Evolutionary conservation across 2,329 filamentous ascomycete species (phyloP).

Genomic region (Rutstroemia sp.): DNA sequence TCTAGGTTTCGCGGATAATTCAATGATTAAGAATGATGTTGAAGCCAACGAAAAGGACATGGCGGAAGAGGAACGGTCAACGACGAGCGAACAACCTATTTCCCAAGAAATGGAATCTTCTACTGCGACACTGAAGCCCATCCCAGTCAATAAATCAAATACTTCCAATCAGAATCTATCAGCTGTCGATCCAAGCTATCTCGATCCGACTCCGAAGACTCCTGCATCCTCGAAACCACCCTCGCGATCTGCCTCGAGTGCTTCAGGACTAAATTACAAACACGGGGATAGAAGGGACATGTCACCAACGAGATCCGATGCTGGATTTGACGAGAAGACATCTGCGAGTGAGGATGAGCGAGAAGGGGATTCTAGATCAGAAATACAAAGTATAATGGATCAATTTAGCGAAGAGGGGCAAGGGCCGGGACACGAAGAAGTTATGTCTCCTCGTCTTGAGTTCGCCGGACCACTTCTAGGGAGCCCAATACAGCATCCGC

Average conservation of each 20-base stretch:
- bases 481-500: slow-evolving; percentile 63
- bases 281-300: slow-evolving; percentile 32
- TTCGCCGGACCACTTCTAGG: slow-evolving; percentile 71
- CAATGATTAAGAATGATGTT: neutral
- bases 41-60: slow-evolving; percentile 1
- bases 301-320: slow-evolving; percentile 49
- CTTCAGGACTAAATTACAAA: slow-evolving; percentile 27
- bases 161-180: slow-evolving; percentile 13
- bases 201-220: slow-evolving; percentile 40
- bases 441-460: slow-evolving; percentile 86
- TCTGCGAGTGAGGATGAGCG: slow-evolving; percentile 54
- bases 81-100: slow-evolving; percentile 6
- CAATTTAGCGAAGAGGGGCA: slow-evolving; percentile 76
- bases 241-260: slow-evolving; percentile 30
- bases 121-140: slow-evolving; percentile 28
- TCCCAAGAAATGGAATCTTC: slow-evolving; percentile 29
- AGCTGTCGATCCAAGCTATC: slow-evolving; percentile 33
- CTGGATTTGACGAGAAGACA: slow-evolving; percentile 49
- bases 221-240: slow-evolving; percentile 35
- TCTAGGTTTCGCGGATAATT: neutral
- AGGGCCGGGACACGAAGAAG: slow-evolving; percentile 68
- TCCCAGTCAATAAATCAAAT: slow-evolving; percentile 5
- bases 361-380: slow-evolving; percentile 65
- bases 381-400: slow-evolving; percentile 97
- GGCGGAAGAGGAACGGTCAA: neutral